These are phyloP conservation scores for Dimocarpus longan DNA, from an alignment of 345 rosid genomes.

Conservation along the genomic window DNA sequence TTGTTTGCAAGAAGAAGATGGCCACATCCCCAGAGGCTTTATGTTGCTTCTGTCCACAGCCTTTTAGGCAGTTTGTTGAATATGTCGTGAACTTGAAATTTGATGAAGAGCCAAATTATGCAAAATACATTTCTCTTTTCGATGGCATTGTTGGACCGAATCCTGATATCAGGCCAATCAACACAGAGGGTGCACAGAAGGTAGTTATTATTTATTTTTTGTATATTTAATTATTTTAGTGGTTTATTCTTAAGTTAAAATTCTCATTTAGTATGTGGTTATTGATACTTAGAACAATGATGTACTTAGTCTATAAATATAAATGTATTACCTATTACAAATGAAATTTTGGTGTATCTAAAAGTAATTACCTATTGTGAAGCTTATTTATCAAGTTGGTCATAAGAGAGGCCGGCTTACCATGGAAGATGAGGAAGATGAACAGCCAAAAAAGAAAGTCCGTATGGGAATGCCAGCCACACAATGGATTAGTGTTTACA, in stretches of 20 bases:
- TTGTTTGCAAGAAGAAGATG: slow-evolving; percentile 84
- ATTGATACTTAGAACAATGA: not conserved
- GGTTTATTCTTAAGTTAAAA: not conserved
- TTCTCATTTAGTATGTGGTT: not conserved
- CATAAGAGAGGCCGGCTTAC: slow-evolving; percentile 64
- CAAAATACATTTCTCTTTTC: slow-evolving; percentile 62
- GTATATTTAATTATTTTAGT: not conserved
- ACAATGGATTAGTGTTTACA: slow-evolving; percentile 75
- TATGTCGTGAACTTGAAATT: slow-evolving; percentile 71
- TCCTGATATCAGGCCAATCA: slow-evolving; percentile 59
- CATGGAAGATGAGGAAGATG: slow-evolving; percentile 64
- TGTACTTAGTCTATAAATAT: not conserved
- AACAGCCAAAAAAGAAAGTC: slow-evolving; percentile 64
- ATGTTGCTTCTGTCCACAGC: slow-evolving; percentile 63
- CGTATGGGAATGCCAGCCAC: slow-evolving; percentile 75
- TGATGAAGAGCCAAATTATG: slow-evolving; percentile 68
- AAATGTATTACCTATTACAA: not conserved
- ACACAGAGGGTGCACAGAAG: slow-evolving; percentile 74
- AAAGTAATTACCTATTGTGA: slow-evolving; percentile 21
- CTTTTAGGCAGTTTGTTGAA: slow-evolving; percentile 65
- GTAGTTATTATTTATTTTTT: slow-evolving; percentile 31
- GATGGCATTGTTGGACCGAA: slow-evolving; percentile 62
- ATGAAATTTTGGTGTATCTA: not conserved
- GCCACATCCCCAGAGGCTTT: slow-evolving; percentile 58
- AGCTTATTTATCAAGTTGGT: slow-evolving; percentile 71